Conservation (phyloP, 306 rosid species). For the Arachis hypogaea region DNA sequence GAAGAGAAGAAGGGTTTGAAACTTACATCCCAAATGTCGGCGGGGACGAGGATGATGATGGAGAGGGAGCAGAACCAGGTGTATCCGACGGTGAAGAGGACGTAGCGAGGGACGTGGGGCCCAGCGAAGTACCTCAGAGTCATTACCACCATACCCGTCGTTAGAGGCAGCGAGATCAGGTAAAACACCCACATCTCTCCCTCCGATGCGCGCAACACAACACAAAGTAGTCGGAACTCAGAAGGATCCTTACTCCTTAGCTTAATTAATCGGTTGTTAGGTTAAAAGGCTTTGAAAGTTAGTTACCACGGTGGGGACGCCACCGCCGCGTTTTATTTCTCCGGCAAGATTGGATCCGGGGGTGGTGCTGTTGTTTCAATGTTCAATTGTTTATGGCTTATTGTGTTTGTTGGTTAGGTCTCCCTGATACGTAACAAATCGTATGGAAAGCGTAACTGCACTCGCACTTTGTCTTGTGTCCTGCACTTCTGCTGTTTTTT, state of each 20-base stretch:
- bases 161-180: constrained; percentile 88
- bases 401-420: not conserved
- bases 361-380: too few relatives aligned
- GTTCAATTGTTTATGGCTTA: too few relatives aligned
- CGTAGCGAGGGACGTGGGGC: constrained; percentile 85
- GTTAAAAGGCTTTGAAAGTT: not conserved
- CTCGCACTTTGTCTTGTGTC: not conserved
- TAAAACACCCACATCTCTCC: constrained; percentile 91
- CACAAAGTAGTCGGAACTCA: too few relatives aligned
- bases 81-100: constrained; percentile 85
- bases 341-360: constrained; percentile 22
- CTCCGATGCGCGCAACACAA: not conserved
- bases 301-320: not conserved
- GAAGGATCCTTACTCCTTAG: too few relatives aligned
- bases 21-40: constrained; percentile 94
- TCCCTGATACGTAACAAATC: not conserved
- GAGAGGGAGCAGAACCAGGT: constrained; percentile 95
- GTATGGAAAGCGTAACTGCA: not conserved
- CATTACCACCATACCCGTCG: constrained; percentile 76
- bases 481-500: not conserved
- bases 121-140: constrained; percentile 87
- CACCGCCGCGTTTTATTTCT: not conserved
- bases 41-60: constrained; percentile 90
- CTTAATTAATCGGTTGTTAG: too few relatives aligned
- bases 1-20: not conserved